Evolutionary conservation across 768 basidiomycete species (phyloP), one percentile per base, ranked within the genome.

Genomic region (Collybiopsis confluens): DNA sequence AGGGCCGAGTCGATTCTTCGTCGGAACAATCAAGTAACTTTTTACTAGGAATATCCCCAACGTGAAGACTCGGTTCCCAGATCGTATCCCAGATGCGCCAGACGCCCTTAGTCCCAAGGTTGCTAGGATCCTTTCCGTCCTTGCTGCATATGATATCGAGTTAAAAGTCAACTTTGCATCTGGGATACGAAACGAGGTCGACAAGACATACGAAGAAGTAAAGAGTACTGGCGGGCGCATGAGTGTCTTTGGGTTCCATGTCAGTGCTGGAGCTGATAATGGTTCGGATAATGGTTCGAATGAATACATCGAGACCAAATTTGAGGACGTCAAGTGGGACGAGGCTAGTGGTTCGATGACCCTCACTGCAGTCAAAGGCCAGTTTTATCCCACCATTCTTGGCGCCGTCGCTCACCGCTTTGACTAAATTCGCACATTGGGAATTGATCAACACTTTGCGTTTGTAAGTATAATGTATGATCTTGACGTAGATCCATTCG

Each of bases 321-420:
- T 55, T 27, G 38, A 55, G 20, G 47, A 50, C 24, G 28, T 55
- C 40, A 23, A 55, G 27, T 55, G 54, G 54, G 48, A 55, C 48
- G 50, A 51, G n/a, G 21, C 11, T n/a, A 40, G 21, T 3, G 54
- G 54, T 20, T 55, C 54, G 26, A 24, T 55, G 54, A 55, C 20
- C 37, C 24, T 55, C 16, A 49, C 54, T 20, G 37, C 54, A 26
- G 35, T 13, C 28, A 43, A 3, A 49, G 54, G 54, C 38, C 54
- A 55, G 35, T 20, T 55, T 44, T 40, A 38, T 51, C 54, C 54
- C 48, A 49, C 54, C 50, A 41, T 55, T 28, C 54, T 55, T 42
- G 54, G 10, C 38, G 54, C 23, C 42, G 15, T 55, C 56, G 47
- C 51, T 16, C 42, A 43, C 9, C 42, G 36, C 42, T 9, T 55